Conservation (phyloP, 2,329 filamentous ascomycete genomes). For the Dactylellina parvicollis region DNA sequence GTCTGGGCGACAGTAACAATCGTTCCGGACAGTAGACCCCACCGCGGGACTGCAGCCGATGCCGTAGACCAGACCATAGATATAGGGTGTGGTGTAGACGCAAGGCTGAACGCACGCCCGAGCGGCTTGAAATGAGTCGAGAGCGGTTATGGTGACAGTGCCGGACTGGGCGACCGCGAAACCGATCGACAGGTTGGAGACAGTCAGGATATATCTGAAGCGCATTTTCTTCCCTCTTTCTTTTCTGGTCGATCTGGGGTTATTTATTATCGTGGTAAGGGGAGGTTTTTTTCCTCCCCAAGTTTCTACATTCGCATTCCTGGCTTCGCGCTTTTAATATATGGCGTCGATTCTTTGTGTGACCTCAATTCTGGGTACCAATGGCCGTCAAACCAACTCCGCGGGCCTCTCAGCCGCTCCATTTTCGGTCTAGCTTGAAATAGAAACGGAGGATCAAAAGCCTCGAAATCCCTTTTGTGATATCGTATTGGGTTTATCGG, state of each 20-base stretch:
- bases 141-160: not conserved
- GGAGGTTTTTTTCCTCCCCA: too few species aligned
- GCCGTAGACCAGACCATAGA: slow-evolving; percentile 5
- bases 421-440: not conserved
- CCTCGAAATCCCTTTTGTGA: too few species aligned
- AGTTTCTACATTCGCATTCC: not conserved
- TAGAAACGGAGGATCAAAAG: not conserved
- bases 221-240: not conserved
- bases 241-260: too few species aligned
- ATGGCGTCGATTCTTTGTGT: too few species aligned
- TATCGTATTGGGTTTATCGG: too few species aligned
- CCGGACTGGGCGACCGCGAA: not conserved
- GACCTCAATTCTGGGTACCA: not conserved
- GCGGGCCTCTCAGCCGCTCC: not conserved
- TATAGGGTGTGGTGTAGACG: not conserved
- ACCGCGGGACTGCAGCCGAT: slow-evolving; percentile 1
- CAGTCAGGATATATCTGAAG: not conserved
- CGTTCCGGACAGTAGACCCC: not conserved
- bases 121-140: slow-evolving; percentile 1
- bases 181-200: not conserved
- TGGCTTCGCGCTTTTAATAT: slow-evolving; percentile 1
- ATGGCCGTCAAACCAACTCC: not conserved
- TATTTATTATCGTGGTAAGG: not conserved
- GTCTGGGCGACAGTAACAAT: slow-evolving; percentile 2
- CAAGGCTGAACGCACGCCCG: not conserved